Base-by-base conservation (phyloP, 495 filamentous ascomycete genomes). In the Penicillium nucicola region DNA sequence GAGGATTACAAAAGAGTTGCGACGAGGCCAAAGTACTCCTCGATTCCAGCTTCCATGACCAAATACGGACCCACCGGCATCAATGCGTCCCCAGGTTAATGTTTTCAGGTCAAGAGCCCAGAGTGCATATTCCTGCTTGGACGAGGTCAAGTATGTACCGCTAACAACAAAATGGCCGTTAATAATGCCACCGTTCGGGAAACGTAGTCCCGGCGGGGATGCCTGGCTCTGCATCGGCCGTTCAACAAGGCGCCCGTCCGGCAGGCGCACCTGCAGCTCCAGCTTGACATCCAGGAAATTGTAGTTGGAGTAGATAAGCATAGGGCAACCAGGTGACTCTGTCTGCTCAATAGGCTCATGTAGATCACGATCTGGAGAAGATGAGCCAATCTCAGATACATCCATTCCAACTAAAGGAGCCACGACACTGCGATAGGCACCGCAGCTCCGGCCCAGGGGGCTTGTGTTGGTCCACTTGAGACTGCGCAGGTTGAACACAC, bases 271-370 rank as follows among this genome's bases (percentile, higher is more conserved):
- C 61, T 97, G 95, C 25, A 98, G 76, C 64, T 97, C 93, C 17
- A 98, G 69, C 61, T 96, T 97, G 52, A 97, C 93, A 53, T 97
- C 91, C 32, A 97, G 66, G 64, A 98, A 98, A 67, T 98, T 97
- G 66, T 97, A 98, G 61, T 98, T 98, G 34, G 93, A 97, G 66
- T 98, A 98, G 25, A 98, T 95, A 44, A 98, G 78, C 90, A 97
- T 96, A 4, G 90, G 89, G 12, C 85, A 86, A 3, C 85, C 78
- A 30, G 87, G 81, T 12, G 55, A 74, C 69, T 51, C 76, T 15
- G 70, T 59, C 4, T 73, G 65, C 19, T 68, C 67, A 14, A 53
- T 57, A 13, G 67, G 59, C 40, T 77, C 72, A 20, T 70, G 60
- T 3, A 63, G 47, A 9, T 72, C 72, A 15, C 60, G 56, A 22